Conservation (phyloP, 257 asterid genomes). For the Solanum lycopersicoides region DNA sequence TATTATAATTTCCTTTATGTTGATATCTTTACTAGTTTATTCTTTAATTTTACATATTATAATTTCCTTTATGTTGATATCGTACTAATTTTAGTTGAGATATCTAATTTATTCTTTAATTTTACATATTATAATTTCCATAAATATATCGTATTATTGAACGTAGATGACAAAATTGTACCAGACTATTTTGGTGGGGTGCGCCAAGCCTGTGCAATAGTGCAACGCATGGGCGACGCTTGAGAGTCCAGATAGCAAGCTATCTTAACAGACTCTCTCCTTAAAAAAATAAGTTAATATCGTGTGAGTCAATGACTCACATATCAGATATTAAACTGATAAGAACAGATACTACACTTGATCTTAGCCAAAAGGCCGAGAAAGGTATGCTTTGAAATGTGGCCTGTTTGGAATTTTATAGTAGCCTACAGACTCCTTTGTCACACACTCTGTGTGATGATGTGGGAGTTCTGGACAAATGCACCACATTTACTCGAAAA, state of each 20-base stretch:
- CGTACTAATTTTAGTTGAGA: too few relatives aligned
- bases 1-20: neutral
- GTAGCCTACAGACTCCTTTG: neutral
- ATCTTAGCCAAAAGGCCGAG: slow-evolving; percentile 44
- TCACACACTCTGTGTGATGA: too few relatives aligned
- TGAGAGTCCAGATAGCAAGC: neutral
- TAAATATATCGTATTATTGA: too few relatives aligned
- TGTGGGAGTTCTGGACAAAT: neutral
- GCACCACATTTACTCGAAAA: too few relatives aligned
- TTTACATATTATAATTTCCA: too few relatives aligned
- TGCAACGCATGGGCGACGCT: neutral
- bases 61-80: too few relatives aligned
- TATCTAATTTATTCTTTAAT: too few relatives aligned
- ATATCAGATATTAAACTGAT: slow-evolving; percentile 14
- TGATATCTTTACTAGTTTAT: too few relatives aligned
- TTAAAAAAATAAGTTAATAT: neutral
- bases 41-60: too few relatives aligned
- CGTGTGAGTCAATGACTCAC: neutral
- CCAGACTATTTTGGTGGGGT: neutral
- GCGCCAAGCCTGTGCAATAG: neutral
- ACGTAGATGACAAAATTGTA: too few relatives aligned
- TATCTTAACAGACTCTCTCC: neutral
- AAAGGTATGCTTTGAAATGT: slow-evolving; percentile 8
- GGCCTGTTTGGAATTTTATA: neutral
- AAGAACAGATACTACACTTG: slow-evolving; percentile 32